Percentiles rank a stretch among this genome's conserved stretches.
These are phyloP conservation scores for Diplosphaera chodatii DNA, from an alignment of 139 green algal species.

Conservation along the genomic window DNA sequence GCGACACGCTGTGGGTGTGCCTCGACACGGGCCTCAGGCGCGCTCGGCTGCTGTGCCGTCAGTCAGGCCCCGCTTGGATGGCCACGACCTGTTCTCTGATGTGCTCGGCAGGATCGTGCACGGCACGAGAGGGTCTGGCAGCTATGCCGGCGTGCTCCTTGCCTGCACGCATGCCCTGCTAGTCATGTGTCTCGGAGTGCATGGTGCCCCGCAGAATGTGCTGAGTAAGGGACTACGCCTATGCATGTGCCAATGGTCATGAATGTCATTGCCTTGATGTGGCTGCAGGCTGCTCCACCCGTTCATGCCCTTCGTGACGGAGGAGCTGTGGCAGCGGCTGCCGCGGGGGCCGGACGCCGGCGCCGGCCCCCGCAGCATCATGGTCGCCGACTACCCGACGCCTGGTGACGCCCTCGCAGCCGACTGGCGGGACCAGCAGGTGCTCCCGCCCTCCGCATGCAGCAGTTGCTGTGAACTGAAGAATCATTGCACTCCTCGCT, in stretches of 20 bases:
- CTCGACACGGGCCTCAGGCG: conserved; percentile 76
- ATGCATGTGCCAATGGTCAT: too few relatives aligned
- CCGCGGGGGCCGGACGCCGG: conserved; percentile 18
- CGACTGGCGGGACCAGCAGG: conserved; percentile 8
- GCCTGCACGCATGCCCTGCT: too few relatives aligned
- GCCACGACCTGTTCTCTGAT: too few relatives aligned
- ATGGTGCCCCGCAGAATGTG: too few relatives aligned
- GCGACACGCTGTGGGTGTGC: conserved; percentile 68
- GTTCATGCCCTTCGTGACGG: conserved; percentile 98
- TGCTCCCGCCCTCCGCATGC: conserved; percentile 21
- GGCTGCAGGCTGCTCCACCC: conserved; percentile 78
- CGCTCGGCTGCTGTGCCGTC: too few relatives aligned
- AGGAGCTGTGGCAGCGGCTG: conserved; percentile 92
- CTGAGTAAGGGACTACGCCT: too few relatives aligned
- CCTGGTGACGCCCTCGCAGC: conserved; percentile 27
- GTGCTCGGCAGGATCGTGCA: too few relatives aligned
- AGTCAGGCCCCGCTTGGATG: too few relatives aligned
- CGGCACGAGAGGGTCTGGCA: too few relatives aligned
- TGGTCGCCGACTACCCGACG: conserved; percentile 72
- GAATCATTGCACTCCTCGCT: too few relatives aligned
- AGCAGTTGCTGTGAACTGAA: conserved; percentile 16
- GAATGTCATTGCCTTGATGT: neutral
- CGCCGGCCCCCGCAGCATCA: conserved; percentile 48
- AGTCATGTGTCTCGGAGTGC: too few relatives aligned
- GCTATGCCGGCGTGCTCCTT: too few relatives aligned